Evolutionary conservation across 305 asterid genomes (phyloP).

Genomic region (Fraxinus floribunda): DNA sequence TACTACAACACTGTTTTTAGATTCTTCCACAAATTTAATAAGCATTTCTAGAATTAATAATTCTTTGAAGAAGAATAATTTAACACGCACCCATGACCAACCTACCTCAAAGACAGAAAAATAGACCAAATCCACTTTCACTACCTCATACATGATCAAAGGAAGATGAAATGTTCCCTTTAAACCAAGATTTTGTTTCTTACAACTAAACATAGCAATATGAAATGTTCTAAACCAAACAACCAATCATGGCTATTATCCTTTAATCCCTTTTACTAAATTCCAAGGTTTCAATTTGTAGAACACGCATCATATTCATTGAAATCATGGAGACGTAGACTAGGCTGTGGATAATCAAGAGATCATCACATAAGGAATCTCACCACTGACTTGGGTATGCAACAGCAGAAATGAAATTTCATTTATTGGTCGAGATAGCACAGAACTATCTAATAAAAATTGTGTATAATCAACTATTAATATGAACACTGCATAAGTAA

Average conservation of each 20-base stretch:
- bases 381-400: slow-evolving; percentile 5
- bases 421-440: slow-evolving; percentile 14
- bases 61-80: neutral
- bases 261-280: neutral
- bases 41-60: neutral
- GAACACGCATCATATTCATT: neutral
- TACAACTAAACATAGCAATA: neutral
- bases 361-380: neutral
- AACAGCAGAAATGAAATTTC: neutral
- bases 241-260: neutral
- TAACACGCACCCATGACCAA: neutral
- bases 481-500: slow-evolving; percentile 13
- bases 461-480: slow-evolving; percentile 10
- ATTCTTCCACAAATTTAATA: neutral
- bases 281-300: slow-evolving; percentile 1
- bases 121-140: neutral
- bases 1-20: neutral
- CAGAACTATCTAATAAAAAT: neutral
- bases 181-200: neutral
- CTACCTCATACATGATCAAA: neutral
- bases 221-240: neutral
- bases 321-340: neutral
- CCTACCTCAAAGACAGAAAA: neutral
- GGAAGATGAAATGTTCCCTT: neutral
- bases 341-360: neutral